Conservation (phyloP, 805 yeast genomes). For the Saccharomyces kudriavzevii region DNA sequence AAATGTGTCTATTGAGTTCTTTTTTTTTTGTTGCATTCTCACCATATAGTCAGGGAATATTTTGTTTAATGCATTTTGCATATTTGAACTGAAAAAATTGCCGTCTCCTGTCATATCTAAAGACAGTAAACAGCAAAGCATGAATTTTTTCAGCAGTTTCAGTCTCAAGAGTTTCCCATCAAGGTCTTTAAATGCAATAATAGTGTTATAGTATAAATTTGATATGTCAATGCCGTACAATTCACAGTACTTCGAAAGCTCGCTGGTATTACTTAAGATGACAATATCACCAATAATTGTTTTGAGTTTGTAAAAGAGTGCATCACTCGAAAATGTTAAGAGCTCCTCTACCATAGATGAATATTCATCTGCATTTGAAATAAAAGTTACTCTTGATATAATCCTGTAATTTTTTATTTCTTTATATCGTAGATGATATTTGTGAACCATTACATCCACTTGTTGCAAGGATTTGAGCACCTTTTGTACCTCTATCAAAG, state of each 20-base stretch:
- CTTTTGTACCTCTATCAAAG: slow-evolving; percentile 10
- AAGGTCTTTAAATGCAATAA: slow-evolving; percentile 17
- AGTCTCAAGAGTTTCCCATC: slow-evolving; percentile 29
- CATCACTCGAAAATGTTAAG: slow-evolving; percentile 28
- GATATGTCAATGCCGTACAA: slow-evolving; percentile 34
- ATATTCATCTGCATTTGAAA: slow-evolving; percentile 3
- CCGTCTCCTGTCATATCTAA: slow-evolving; percentile 9
- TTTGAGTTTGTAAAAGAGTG: slow-evolving; percentile 19
- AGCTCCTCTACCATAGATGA: slow-evolving; percentile 24
- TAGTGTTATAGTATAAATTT: slow-evolving; percentile 23
- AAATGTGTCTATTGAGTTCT: background rate
- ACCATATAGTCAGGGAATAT: background rate
- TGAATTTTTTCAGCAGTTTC: slow-evolving; percentile 35
- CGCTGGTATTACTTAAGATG: slow-evolving; percentile 27
- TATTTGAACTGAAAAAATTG: background rate
- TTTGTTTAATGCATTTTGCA: background rate
- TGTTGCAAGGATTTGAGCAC: slow-evolving; percentile 12
- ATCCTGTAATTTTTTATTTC: slow-evolving; percentile 22
- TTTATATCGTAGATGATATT: slow-evolving; percentile 23
- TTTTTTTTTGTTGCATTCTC: background rate
- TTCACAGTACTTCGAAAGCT: slow-evolving; percentile 36
- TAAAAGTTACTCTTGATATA: background rate
- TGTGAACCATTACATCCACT: slow-evolving; percentile 23
- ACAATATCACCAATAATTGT: slow-evolving; percentile 24
- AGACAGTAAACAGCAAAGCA: slow-evolving; percentile 37